A percentile compares a stretch with the other conserved stretches of the same genome.
Evolutionary conservation across 177 flowering plant genomes (phyloP).

Genomic region (Tripterygium wilfordii): DNA sequence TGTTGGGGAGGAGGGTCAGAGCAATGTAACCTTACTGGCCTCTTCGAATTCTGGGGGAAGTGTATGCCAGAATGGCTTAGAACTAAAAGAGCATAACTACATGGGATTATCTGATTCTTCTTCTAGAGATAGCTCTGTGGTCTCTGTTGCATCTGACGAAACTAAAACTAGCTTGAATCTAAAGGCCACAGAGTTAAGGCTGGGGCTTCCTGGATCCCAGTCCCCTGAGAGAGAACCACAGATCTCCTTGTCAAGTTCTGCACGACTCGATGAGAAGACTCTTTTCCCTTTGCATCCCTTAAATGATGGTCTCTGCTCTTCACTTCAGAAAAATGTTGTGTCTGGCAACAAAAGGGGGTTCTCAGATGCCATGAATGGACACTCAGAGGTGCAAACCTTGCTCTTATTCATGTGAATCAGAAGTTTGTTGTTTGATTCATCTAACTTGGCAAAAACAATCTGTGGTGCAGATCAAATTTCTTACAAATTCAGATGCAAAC

Average conservation of each 20-base stretch:
- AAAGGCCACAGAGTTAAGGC: slow-evolving; percentile 78
- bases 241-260: slow-evolving; percentile 22
- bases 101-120: slow-evolving; percentile 77
- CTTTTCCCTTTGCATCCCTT: slow-evolving; percentile 61
- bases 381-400: slow-evolving; percentile 34
- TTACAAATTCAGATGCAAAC: slow-evolving; percentile 27
- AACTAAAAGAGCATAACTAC: slow-evolving; percentile 64
- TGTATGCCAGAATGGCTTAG: slow-evolving; percentile 30
- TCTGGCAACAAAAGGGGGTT: slow-evolving; percentile 80
- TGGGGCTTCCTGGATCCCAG: slow-evolving; percentile 84
- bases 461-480: slow-evolving; percentile 38
- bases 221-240: slow-evolving; percentile 62
- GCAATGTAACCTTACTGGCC: slow-evolving; percentile 36
- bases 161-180: slow-evolving; percentile 46
- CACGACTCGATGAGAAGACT: slow-evolving; percentile 62
- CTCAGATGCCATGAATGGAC: slow-evolving; percentile 63
- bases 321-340: slow-evolving; percentile 34
- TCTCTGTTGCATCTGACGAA: slow-evolving; percentile 33
- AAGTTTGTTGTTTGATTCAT: too few relatives aligned
- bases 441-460: slow-evolving; percentile 23
- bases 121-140: slow-evolving; percentile 59
- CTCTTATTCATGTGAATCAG: too few relatives aligned
- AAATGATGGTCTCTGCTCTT: slow-evolving; percentile 34
- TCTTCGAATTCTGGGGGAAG: slow-evolving; percentile 45
- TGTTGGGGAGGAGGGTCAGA: slow-evolving; percentile 33